phyloP scores from a whole-genome alignment of 805 yeast genomes.

The Cyberlindnera japonica region DNA sequence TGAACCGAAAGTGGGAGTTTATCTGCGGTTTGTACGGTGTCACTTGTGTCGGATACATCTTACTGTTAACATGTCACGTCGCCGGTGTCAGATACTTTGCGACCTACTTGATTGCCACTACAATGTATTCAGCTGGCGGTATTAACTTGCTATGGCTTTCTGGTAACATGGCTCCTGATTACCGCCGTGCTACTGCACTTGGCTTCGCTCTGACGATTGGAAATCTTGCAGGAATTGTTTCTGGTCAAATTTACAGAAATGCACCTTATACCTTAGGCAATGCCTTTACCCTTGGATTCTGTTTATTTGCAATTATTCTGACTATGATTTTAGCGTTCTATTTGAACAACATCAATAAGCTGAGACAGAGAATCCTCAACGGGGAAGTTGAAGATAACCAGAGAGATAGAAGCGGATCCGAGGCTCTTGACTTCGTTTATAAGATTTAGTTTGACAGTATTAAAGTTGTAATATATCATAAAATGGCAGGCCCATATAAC shows the following conservation, averaged over 20 bases:
- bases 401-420: too few species aligned
- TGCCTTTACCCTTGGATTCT: slow-evolving; percentile 31
- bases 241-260: slow-evolving; percentile 32
- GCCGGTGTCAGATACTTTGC: slow-evolving; percentile 30
- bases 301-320: slow-evolving; percentile 30
- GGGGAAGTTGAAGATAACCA: too few species aligned
- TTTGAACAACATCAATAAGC: slow-evolving; percentile 26
- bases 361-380: slow-evolving; percentile 22
- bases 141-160: slow-evolving; percentile 33
- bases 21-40: slow-evolving; percentile 25
- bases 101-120: slow-evolving; percentile 29
- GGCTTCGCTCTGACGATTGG: slow-evolving; percentile 37
- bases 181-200: slow-evolving; percentile 35
- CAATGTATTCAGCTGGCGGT: slow-evolving; percentile 32
- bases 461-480: too few species aligned
- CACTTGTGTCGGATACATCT: slow-evolving; percentile 33
- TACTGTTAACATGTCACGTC: slow-evolving; percentile 30
- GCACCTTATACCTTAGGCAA: slow-evolving; percentile 33
- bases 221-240: slow-evolving; percentile 34
- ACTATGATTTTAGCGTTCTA: slow-evolving; percentile 19
- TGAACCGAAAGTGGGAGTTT: slow-evolving; percentile 33
- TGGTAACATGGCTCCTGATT: slow-evolving; percentile 33
- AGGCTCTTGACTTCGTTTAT: too few species aligned
- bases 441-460: too few species aligned
- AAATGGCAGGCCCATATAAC: too few species aligned